phyloP scores from a whole-genome alignment of 805 yeast genomes.

The Starmerella sirachaensis region DNA sequence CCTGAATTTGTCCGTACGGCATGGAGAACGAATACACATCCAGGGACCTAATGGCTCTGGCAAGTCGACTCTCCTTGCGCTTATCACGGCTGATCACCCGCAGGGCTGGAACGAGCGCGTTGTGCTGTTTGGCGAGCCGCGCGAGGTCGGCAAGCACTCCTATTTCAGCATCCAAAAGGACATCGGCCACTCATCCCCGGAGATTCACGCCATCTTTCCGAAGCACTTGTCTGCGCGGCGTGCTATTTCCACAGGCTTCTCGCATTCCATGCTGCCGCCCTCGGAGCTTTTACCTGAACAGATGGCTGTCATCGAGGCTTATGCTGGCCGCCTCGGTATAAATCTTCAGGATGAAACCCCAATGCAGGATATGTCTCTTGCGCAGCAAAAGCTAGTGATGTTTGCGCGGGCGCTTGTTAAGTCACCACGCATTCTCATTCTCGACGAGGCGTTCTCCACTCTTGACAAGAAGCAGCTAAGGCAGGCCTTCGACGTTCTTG shows the following conservation, averaged over 20 bases:
- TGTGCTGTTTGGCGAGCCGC: slow-evolving; percentile 47
- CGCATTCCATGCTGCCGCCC: slow-evolving; percentile 53
- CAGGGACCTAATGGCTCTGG: slow-evolving; percentile 89
- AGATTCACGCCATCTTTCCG: slow-evolving; percentile 80
- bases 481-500: slow-evolving; percentile 42
- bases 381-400: slow-evolving; percentile 66
- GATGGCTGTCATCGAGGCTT: slow-evolving; percentile 33
- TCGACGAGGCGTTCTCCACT: slow-evolving; percentile 89
- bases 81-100: slow-evolving; percentile 90
- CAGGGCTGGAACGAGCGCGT: slow-evolving; percentile 80
- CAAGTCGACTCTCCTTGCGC: slow-evolving; percentile 72
- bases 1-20: slow-evolving; percentile 52
- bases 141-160: slow-evolving; percentile 62
- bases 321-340: slow-evolving; percentile 35
- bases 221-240: slow-evolving; percentile 38
- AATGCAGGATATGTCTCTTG: slow-evolving; percentile 43
- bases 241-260: slow-evolving; percentile 60
- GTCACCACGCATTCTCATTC: slow-evolving; percentile 61
- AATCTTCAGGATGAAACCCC: slow-evolving; percentile 26
- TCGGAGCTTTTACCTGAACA: slow-evolving; percentile 31
- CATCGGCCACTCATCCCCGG: slow-evolving; percentile 90
- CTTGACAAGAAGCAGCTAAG: slow-evolving; percentile 58
- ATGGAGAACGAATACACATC: slow-evolving; percentile 79
- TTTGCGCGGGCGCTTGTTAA: slow-evolving; percentile 69
- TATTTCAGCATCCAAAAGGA: slow-evolving; percentile 65